Evolutionary conservation across 805 yeast genomes (phyloP), one percentile per base, ranked within the genome.

Genomic region (Nakazawaea ishiwadae): DNA sequence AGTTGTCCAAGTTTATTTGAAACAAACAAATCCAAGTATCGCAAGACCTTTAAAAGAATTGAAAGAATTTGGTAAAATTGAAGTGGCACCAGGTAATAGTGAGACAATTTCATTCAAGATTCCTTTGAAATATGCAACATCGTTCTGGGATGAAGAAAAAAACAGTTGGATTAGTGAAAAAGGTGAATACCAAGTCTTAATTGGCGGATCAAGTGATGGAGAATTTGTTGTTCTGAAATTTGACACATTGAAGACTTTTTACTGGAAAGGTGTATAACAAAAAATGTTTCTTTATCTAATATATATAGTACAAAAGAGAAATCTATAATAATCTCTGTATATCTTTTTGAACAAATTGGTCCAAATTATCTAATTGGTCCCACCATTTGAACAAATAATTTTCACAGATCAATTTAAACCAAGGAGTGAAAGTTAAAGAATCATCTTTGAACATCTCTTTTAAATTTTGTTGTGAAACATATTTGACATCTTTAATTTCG

Each of bases 331-430:
- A 65, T 42, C 81, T 70, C 47, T 73, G 78, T 41, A 76, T 65
- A 29, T 51, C 55, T n/a, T 65, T 61, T 48, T 68, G 74, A 44
- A 63, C 61, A 50, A 73, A 78, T 34, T 65, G 57, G 5, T 73
- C 71, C 48, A 86, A 68, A 47, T 73, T 66, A 56, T 77, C 80
- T 48, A 90, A 68, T 45, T 77, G 71, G 20, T 72, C 77, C 99
- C 99, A 93, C 99, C 99, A 93, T 48, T 84, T 71, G 67, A 85
- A 93, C 56, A 93, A 69, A 56, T 86, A 87, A 35, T 85, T 78
- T 58, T 93, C 90, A 61, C 99, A 93, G 51, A 93, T 93, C 50
- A 93, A 75, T 63, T 87, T 88, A 70, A 93, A 93, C 99, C 99
- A 93, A 4, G 99, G 99, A 4, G 99, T 93, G 65, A 93, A 93